Conservation (phyloP, 2,329 filamentous ascomycete genomes). For the Phaeosphaeriaceae sp. region DNA sequence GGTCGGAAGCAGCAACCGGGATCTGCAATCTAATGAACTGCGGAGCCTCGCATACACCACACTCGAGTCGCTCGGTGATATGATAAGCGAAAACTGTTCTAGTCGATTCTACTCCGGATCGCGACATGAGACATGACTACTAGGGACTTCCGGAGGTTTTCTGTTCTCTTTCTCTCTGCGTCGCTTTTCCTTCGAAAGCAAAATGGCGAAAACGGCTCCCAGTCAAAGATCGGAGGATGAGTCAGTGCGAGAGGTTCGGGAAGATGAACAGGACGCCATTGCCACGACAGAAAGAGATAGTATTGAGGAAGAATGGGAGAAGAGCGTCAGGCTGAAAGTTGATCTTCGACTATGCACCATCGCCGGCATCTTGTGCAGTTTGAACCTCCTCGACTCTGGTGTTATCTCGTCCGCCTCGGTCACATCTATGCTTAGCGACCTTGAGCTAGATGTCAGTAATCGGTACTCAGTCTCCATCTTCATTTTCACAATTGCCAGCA, state of each 20-base stretch:
- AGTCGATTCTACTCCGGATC: slow-evolving; percentile 7
- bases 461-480: slow-evolving; percentile 75
- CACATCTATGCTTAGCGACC: slow-evolving; percentile 70
- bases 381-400: slow-evolving; percentile 73
- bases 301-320: slow-evolving; percentile 47
- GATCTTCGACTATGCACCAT: slow-evolving; percentile 74
- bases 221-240: slow-evolving; percentile 20
- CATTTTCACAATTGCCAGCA: slow-evolving; percentile 73
- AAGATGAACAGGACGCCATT: slow-evolving; percentile 10
- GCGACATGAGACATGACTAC: slow-evolving; percentile 1
- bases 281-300: slow-evolving; percentile 7
- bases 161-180: slow-evolving; percentile 1
- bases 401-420: slow-evolving; percentile 74
- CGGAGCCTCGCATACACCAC: slow-evolving; percentile 10
- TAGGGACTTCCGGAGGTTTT: not conserved
- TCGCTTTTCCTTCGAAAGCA: slow-evolving; percentile 3
- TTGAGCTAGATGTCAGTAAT: slow-evolving; percentile 67
- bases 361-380: slow-evolving; percentile 71
- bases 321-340: slow-evolving; percentile 65
- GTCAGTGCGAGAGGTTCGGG: slow-evolving; percentile 23
- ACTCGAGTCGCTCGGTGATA: slow-evolving; percentile 8
- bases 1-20: slow-evolving; percentile 5
- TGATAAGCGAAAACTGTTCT: slow-evolving; percentile 16
- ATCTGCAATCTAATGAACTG: slow-evolving; percentile 15
- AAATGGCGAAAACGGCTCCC: slow-evolving; percentile 22